A percentile compares a stretch with the other conserved stretches of the same genome.
phyloP scores from a whole-genome alignment of 1,284 basidiomycete species.

The Ustilago hordei region DNA sequence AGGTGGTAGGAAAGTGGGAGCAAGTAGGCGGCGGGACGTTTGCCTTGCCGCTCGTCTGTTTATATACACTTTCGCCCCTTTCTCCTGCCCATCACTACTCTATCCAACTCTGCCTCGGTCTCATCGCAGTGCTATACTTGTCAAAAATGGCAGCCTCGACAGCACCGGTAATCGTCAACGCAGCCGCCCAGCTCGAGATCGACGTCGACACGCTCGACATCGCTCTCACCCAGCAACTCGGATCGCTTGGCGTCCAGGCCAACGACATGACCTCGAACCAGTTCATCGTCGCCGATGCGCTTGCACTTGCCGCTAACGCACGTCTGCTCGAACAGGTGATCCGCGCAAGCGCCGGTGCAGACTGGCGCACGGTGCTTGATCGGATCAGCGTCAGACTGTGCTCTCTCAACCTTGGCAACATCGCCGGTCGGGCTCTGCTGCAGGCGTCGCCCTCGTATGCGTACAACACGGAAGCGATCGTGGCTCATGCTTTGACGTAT shows the following conservation, averaged over 20 bases:
- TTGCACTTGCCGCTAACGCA: conserved; percentile 18
- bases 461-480: conserved; percentile 30
- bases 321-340: conserved; percentile 27
- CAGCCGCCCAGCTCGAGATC: conserved; percentile 40
- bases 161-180: conserved; percentile 37
- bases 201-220: conserved; percentile 42
- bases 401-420: conserved; percentile 34
- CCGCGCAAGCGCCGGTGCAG: conserved; percentile 21
- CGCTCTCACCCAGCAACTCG: conserved; percentile 33
- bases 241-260: conserved; percentile 34
- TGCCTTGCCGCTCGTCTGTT: not conserved
- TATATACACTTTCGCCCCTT: not conserved
- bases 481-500: conserved; percentile 34
- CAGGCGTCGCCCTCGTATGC: conserved; percentile 33
- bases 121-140: not conserved
- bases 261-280: conserved; percentile 51
- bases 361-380: conserved; percentile 36
- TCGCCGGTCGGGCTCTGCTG: conserved; percentile 27
- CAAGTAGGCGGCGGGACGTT: not conserved
- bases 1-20: not conserved
- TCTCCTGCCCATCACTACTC: not conserved
- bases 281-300: conserved; percentile 43
- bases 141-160: conserved; percentile 30
- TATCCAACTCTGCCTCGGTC: not conserved
- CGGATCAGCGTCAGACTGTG: conserved; percentile 32